Evolutionary conservation across 805 yeast genomes (phyloP).

Genomic region (Metschnikowia kunwiensis): DNA sequence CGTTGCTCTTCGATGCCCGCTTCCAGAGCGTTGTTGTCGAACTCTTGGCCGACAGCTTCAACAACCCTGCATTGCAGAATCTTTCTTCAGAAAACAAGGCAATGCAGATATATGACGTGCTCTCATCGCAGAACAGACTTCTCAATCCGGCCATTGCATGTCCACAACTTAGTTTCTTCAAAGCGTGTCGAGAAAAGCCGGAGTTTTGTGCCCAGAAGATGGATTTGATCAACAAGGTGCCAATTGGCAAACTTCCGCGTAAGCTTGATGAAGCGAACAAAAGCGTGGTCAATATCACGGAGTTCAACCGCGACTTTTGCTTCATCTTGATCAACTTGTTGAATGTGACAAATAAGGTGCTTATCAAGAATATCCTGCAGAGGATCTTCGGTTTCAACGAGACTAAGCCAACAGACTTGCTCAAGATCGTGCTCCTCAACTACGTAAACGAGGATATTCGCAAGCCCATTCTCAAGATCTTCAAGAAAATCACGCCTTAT

Average conservation of each 20-base stretch:
- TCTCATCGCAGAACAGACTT: constrained; percentile 37
- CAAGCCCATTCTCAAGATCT: constrained; percentile 65
- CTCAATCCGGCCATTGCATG: constrained; percentile 37
- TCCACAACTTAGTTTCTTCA: constrained; percentile 37
- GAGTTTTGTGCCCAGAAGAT: constrained; percentile 12
- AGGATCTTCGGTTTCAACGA: constrained; percentile 64
- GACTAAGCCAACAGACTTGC: constrained; percentile 57
- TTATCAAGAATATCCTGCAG: constrained; percentile 65
- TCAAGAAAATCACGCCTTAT: constrained; percentile 81
- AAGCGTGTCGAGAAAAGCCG: constrained; percentile 26
- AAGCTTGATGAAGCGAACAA: constrained; percentile 26
- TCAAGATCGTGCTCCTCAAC: constrained; percentile 55
- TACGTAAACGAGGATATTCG: constrained; percentile 59
- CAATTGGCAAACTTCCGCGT: constrained; percentile 28
- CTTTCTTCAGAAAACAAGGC: constrained; percentile 15
- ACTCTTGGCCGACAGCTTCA: constrained; percentile 33
- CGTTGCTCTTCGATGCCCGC: constrained; percentile 72
- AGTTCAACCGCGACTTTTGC: constrained; percentile 43
- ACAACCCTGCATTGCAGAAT: constrained; percentile 34
- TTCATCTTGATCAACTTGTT: constrained; percentile 50
- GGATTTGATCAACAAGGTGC: constrained; percentile 29
- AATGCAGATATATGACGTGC: constrained; percentile 29
- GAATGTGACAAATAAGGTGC: constrained; percentile 52
- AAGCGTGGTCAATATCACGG: constrained; percentile 26
- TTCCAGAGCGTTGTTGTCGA: constrained; percentile 39